phyloP scores from a whole-genome alignment of 2,329 filamentous ascomycete genomes.

The Knoxdaviesia capensis region DNA sequence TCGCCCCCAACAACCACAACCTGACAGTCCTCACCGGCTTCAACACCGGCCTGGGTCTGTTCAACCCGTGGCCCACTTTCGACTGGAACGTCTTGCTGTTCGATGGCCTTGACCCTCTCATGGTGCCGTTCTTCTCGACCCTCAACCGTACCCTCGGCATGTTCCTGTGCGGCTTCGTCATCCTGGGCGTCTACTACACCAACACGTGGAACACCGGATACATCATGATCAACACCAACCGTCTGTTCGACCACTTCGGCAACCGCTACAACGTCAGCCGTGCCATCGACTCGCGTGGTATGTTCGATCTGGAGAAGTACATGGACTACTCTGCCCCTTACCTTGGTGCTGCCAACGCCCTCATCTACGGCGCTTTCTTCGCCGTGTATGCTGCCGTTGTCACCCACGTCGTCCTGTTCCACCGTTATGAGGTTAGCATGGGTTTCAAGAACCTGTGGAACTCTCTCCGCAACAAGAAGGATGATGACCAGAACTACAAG shows the following conservation, averaged over 20 bases:
- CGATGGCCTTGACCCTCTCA: constrained; percentile 16
- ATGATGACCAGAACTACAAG: constrained; percentile 16
- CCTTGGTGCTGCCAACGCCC: constrained; percentile 26
- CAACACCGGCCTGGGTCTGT: constrained; percentile 15
- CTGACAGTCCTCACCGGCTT: constrained; percentile 17
- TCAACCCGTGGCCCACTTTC: constrained; percentile 20
- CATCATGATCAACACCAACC: constrained; percentile 30
- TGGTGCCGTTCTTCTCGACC: constrained; percentile 36
- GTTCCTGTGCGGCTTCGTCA: constrained; percentile 31
- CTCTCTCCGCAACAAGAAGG: constrained; percentile 21
- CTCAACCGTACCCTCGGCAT: constrained; percentile 40
- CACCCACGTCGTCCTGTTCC: constrained; percentile 28
- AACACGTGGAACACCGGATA: constrained; percentile 37
- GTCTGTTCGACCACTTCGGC: constrained; percentile 27
- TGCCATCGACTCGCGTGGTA: constrained; percentile 19
- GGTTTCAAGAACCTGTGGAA: constrained; percentile 26
- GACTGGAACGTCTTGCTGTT: constrained; percentile 21
- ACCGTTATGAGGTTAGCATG: constrained; percentile 27
- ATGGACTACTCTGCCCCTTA: constrained; percentile 29
- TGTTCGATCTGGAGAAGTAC: constrained; percentile 25
- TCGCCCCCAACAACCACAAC: constrained; percentile 20
- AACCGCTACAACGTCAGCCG: constrained; percentile 23
- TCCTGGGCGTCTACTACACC: constrained; percentile 35
- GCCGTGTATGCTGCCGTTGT: constrained; percentile 30
- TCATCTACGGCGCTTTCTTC: constrained; percentile 34